These are phyloP conservation scores for Pleoardoris graminearum DNA, from an alignment of 2,329 filamentous ascomycete genomes.

Conservation along the genomic window DNA sequence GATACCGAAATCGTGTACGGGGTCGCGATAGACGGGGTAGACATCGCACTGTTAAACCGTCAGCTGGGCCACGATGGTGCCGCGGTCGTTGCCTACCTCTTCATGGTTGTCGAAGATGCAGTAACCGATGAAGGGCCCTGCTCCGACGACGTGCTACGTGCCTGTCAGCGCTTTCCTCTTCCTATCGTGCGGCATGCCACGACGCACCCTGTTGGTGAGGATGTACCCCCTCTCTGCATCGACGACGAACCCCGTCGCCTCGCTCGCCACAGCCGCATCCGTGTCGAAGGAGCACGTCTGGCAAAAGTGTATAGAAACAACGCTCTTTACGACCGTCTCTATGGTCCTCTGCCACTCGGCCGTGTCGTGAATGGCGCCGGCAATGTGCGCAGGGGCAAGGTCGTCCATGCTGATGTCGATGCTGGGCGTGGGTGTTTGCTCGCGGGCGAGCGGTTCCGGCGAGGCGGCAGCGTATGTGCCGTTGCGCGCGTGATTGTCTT, in stretches of 20 bases:
- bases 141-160: slow-evolving; percentile 80
- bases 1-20: slow-evolving; percentile 97
- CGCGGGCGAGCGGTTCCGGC: slow-evolving; percentile 19
- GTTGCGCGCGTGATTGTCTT: slow-evolving; percentile 48
- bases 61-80: slow-evolving; percentile 9
- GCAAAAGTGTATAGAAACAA: slow-evolving; percentile 98
- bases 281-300: slow-evolving; percentile 98
- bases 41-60: slow-evolving; percentile 73
- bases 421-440: slow-evolving; percentile 27
- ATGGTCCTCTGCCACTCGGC: slow-evolving; percentile 96
- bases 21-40: slow-evolving; percentile 94
- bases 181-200: background rate
- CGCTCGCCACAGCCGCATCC: slow-evolving; percentile 88
- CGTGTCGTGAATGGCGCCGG: slow-evolving; percentile 61
- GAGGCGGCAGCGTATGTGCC: slow-evolving; percentile 28
- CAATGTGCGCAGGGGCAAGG: slow-evolving; percentile 39
- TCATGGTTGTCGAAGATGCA: slow-evolving; percentile 99
- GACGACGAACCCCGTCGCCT: slow-evolving; percentile 97
- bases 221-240: slow-evolving; percentile 84
- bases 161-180: slow-evolving; percentile 26
- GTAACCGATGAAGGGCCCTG: slow-evolving; percentile 97
- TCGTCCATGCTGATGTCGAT: slow-evolving; percentile 51
- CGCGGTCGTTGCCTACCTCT: slow-evolving; percentile 53
- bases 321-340: slow-evolving; percentile 88
- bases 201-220: slow-evolving; percentile 52